These are phyloP conservation scores for Daedaleopsis sinensis DNA, from an alignment of 768 basidiomycete species.

Conservation along the genomic window DNA sequence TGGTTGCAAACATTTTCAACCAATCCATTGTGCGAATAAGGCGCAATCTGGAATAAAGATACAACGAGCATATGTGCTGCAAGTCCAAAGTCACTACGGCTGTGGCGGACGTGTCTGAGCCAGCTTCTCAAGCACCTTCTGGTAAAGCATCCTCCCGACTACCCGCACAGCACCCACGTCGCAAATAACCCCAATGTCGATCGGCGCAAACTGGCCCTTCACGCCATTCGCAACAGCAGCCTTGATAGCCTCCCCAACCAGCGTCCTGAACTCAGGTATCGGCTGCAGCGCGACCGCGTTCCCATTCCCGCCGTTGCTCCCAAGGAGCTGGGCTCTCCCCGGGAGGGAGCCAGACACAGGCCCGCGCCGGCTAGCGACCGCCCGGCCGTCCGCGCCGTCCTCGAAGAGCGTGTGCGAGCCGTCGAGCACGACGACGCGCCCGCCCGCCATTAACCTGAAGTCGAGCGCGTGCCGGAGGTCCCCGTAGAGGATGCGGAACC, in stretches of 20 bases:
- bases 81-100: not conserved
- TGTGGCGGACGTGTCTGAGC: not conserved
- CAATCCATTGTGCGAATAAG: not conserved
- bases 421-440: conserved; percentile 74
- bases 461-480: conserved; percentile 79
- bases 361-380: not conserved
- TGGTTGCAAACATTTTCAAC: not conserved
- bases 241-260: conserved; percentile 54
- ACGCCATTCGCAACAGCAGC: conserved; percentile 37
- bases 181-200: conserved; percentile 69
- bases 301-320: too few species aligned
- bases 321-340: not conserved
- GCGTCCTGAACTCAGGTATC: conserved; percentile 59
- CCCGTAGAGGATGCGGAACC: conserved; percentile 77
- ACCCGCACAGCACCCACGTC: conserved; percentile 48
- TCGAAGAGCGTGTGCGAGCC: conserved; percentile 63
- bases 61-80: too few species aligned
- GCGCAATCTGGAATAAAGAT: not conserved
- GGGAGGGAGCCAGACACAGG: not conserved
- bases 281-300: conserved; percentile 44
- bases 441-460: conserved; percentile 70
- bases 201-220: conserved; percentile 49
- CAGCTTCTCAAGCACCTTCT: conserved; percentile 39
- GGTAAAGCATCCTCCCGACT: conserved; percentile 53
- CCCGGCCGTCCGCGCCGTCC: conserved; percentile 7